phyloP scores from a whole-genome alignment of 2,329 filamentous ascomycete species.

The Lanzia echinophila region DNA sequence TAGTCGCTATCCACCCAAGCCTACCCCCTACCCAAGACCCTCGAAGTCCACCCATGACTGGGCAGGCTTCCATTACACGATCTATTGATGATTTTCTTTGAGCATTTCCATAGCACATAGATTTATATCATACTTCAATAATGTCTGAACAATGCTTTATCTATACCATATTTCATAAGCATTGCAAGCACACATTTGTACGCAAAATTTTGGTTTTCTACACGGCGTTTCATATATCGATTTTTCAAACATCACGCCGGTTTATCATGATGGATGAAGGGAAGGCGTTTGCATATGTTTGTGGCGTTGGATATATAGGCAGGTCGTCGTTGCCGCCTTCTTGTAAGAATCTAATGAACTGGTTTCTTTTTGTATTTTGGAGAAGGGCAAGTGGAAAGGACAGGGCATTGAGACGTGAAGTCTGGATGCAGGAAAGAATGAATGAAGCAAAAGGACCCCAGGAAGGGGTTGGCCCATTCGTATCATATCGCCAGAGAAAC shows the following conservation, averaged over 20 bases:
- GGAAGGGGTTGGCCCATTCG: background rate
- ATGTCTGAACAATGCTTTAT: constrained; percentile 8
- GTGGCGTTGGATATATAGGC: constrained; percentile 12
- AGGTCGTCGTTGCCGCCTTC: constrained; percentile 9
- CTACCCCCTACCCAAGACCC: constrained; percentile 47
- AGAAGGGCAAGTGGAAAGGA: constrained; percentile 1
- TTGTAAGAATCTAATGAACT: constrained; percentile 12
- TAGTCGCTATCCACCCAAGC: constrained; percentile 29
- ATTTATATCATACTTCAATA: constrained; percentile 3
- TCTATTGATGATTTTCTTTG: constrained; percentile 74
- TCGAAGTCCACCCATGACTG: constrained; percentile 66
- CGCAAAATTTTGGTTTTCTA: constrained; percentile 7
- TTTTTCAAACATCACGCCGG: constrained; percentile 9
- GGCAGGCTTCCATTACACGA: constrained; percentile 66
- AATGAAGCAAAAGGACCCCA: background rate
- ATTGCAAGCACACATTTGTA: constrained; percentile 9
- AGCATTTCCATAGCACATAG: constrained; percentile 20
- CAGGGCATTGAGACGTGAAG: background rate
- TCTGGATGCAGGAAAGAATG: background rate
- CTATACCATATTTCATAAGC: constrained; percentile 10
- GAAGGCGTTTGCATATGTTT: constrained; percentile 11
- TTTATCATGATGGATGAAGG: constrained; percentile 11
- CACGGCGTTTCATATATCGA: constrained; percentile 1
- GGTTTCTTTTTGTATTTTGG: constrained; percentile 3
- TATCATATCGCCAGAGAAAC: background rate